A percentile compares a stretch with the other conserved stretches of the same genome.
Conservation (phyloP, 768 basidiomycete genomes). For the Lentinula sp. region DNA sequence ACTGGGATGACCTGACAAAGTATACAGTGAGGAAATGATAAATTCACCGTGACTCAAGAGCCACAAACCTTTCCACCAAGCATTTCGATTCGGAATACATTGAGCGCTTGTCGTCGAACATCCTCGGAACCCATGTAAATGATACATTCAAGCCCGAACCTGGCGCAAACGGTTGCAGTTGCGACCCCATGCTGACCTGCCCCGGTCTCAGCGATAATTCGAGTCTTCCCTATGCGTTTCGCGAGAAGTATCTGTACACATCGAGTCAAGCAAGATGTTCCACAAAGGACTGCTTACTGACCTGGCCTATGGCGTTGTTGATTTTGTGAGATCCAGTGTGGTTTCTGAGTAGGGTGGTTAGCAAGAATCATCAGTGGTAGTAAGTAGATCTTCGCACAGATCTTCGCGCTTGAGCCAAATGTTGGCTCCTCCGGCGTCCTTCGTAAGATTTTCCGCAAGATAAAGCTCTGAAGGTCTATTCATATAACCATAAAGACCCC, state of each 20-base stretch:
- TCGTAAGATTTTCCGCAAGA: conserved; percentile 85
- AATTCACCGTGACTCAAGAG: neutral
- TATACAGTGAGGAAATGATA: neutral
- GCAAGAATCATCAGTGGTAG: neutral
- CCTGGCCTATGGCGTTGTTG: conserved; percentile 97
- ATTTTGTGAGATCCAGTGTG: conserved; percentile 99
- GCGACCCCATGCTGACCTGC: conserved; percentile 99
- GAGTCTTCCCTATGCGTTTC: conserved; percentile 87
- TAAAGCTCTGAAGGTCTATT: conserved; percentile 92
- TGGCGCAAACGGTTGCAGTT: conserved; percentile 96
- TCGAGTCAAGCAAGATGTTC: neutral
- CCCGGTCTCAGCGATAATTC: conserved; percentile 98
- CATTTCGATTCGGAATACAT: conserved; percentile 98
- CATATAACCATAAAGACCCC: conserved; percentile 86
- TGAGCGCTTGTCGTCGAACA: conserved; percentile 90
- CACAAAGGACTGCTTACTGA: conserved; percentile 21
- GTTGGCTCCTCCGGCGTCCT: conserved; percentile 85
- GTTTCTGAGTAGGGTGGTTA: conserved; percentile 47
- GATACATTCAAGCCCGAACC: conserved; percentile 91
- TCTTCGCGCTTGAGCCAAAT: conserved; percentile 99
- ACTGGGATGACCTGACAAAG: conserved; percentile 79
- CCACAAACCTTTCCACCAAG: conserved; percentile 75
- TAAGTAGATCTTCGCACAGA: conserved; percentile 40
- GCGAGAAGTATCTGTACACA: conserved; percentile 82
- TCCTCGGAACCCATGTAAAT: conserved; percentile 99